Percentiles rank a stretch among this genome's conserved stretches.
phyloP scores from a whole-genome alignment of 352 stramenopile genomes.

The Aphanomyces cochlioides region DNA sequence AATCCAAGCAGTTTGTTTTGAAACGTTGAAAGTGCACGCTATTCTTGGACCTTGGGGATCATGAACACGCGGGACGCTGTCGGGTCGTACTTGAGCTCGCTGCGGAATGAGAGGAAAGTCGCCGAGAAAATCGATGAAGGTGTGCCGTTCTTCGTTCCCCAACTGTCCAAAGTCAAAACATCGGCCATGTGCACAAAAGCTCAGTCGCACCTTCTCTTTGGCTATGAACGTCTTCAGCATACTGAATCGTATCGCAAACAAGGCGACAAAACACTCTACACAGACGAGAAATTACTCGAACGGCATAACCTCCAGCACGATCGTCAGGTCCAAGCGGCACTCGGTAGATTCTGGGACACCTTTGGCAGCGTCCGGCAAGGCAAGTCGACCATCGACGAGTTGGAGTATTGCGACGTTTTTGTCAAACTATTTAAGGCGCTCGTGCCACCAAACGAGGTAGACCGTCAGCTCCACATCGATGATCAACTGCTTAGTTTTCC shows the following conservation, averaged over 20 bases:
- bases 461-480: neutral
- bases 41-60: too few species aligned
- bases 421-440: constrained; percentile 81
- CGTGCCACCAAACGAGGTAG: constrained; percentile 52
- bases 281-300: constrained; percentile 57
- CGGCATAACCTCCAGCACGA: constrained; percentile 55
- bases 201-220: constrained; percentile 51
- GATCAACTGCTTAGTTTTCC: constrained; percentile 42
- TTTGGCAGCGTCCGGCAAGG: constrained; percentile 57
- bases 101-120: constrained; percentile 17
- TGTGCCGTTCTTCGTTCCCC: constrained; percentile 56
- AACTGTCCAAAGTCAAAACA: constrained; percentile 66
- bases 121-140: constrained; percentile 36
- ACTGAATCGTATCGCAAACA: constrained; percentile 63
- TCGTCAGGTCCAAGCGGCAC: constrained; percentile 42
- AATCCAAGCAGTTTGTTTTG: neutral
- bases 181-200: constrained; percentile 51
- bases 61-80: constrained; percentile 24
- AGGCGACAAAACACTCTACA: constrained; percentile 63
- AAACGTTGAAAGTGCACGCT: neutral
- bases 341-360: constrained; percentile 69
- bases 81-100: constrained; percentile 24
- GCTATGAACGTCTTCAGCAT: constrained; percentile 39
- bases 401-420: constrained; percentile 74
- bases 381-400: constrained; percentile 40